Evolutionary conservation across 2,329 filamentous ascomycete species (phyloP).

Genomic region (Aspergillus fructus): DNA sequence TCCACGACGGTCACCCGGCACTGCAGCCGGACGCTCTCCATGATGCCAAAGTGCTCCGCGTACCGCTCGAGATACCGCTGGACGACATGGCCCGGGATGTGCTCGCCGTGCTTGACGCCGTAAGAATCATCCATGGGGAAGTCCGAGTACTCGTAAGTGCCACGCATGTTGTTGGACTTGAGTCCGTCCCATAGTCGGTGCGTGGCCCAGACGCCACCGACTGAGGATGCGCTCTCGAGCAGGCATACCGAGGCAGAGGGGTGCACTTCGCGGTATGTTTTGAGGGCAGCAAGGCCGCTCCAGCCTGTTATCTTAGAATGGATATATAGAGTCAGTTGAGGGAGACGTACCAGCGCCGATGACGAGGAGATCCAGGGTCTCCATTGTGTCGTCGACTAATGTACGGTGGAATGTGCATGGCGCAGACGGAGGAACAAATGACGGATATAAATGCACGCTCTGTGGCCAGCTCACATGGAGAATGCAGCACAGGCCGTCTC

Average conservation of each 20-base stretch:
- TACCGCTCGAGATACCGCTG: constrained; percentile 59
- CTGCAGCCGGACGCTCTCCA: constrained; percentile 49
- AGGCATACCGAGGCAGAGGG: constrained; percentile 58
- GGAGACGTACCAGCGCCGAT: constrained; percentile 24
- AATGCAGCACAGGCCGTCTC: no score
- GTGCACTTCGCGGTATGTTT: constrained; percentile 60
- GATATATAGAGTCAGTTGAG: not conserved
- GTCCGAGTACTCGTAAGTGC: constrained; percentile 71
- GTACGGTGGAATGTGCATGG: no score
- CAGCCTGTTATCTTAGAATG: constrained; percentile 37
- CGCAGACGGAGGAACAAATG: no score
- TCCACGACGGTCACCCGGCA: constrained; percentile 53
- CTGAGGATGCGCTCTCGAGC: constrained; percentile 56
- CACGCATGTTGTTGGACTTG: constrained; percentile 71
- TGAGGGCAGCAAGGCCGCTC: constrained; percentile 61
- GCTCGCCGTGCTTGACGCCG: constrained; percentile 50
- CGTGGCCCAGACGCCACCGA: constrained; percentile 70
- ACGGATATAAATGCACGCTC: no score
- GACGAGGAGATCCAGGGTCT: constrained; percentile 29
- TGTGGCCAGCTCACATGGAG: no score
- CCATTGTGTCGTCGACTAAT: constrained; percentile 13
- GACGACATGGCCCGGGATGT: constrained; percentile 59
- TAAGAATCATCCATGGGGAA: constrained; percentile 67
- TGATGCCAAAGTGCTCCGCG: constrained; percentile 54
- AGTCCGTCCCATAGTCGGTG: constrained; percentile 66